Base-by-base conservation (phyloP, 805 yeast genomes). In the Maudiozyma bulderi region DNA sequence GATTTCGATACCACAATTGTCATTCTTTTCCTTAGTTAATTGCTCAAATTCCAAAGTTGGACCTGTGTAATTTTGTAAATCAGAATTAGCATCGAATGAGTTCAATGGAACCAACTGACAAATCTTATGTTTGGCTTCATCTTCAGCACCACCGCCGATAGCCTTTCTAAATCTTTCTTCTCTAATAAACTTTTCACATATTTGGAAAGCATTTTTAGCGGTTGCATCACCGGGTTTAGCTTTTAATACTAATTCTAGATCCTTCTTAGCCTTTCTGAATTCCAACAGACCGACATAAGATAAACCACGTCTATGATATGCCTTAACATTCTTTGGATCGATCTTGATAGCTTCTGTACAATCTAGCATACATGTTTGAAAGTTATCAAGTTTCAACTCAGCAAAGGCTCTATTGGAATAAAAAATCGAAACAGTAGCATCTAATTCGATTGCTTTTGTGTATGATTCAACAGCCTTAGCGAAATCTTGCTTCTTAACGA, bases 381-480 rank as follows among this genome's bases (percentile, higher is more conserved):
- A 90, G 58, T 82, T 83, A 64, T 91, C 99, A 49, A 82, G 65
- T 59, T 88, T 86, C 60, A 91, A 80, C 56, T 89, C 83, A 0
- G 88, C 95, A 63, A 88, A 89, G 0, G 98, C 96, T 54, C 96
- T 74, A 67, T 91, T 91, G 8, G 96, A 82, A 61, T 73, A 87
- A 53, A 83, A 80, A 33, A 82, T 74, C 2, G 86, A 78, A 46
- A 82, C 81, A 5, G 69, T 55, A 10, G 74, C 65, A 55, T 83
- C 83, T 11, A 83, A 54, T 31, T 74, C 82, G 35, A 91, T 84
- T 8, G 96, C 97, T 52, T 74, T 64, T 1, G 91, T 76, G 65
- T 93, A 91, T 3, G 73, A 62, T 9, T 75, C 81, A n/a, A 82
- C 70, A 7, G 97, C 96, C 34, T 73, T 72, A 5, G 72, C 73